Percentiles rank a stretch among this genome's conserved stretches.
phyloP scores from a whole-genome alignment of 2,329 filamentous ascomycete genomes.

The Neopestalotiopsis clavispora region DNA sequence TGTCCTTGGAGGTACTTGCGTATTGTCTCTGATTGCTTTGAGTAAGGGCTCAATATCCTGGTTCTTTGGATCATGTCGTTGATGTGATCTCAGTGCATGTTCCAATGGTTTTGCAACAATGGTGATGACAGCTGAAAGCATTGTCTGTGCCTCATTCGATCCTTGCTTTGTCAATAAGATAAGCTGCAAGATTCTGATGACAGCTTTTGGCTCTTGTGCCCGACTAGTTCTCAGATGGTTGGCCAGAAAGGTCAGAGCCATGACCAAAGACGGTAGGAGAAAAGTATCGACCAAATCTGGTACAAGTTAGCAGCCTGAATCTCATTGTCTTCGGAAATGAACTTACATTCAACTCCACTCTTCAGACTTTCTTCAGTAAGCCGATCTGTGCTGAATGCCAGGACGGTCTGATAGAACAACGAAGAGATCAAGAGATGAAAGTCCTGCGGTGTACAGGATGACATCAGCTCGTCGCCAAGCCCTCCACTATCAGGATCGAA shows the following conservation, averaged over 20 bases:
- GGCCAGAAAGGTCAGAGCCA: constrained; percentile 73
- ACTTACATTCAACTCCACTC: constrained; percentile 76
- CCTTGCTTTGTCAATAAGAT: constrained; percentile 73
- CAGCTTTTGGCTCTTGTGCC: constrained; percentile 66
- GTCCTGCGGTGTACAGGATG: constrained; percentile 79
- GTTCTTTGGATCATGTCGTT: constrained; percentile 68
- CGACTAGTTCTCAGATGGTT: constrained; percentile 72
- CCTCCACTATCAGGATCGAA: constrained; percentile 77
- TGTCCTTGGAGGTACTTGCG: constrained; percentile 63
- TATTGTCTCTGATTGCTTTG: constrained; percentile 65
- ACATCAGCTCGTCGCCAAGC: constrained; percentile 80
- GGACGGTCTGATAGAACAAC: constrained; percentile 75
- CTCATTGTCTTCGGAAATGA: background rate
- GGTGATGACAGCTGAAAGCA: constrained; percentile 74
- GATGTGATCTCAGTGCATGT: constrained; percentile 68
- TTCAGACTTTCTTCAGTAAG: constrained; percentile 74
- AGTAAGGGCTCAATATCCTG: constrained; percentile 74
- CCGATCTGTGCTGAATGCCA: constrained; percentile 69
- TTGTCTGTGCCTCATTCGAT: constrained; percentile 71
- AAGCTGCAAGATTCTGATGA: constrained; percentile 74
- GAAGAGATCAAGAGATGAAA: constrained; percentile 82
- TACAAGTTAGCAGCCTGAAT: constrained; percentile 24
- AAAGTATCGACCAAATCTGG: constrained; percentile 79
- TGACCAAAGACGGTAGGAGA: constrained; percentile 77
- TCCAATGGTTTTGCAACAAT: constrained; percentile 74